Conservation (phyloP, 495 filamentous ascomycete genomes). For the Aspergillus haitiensis region DNA sequence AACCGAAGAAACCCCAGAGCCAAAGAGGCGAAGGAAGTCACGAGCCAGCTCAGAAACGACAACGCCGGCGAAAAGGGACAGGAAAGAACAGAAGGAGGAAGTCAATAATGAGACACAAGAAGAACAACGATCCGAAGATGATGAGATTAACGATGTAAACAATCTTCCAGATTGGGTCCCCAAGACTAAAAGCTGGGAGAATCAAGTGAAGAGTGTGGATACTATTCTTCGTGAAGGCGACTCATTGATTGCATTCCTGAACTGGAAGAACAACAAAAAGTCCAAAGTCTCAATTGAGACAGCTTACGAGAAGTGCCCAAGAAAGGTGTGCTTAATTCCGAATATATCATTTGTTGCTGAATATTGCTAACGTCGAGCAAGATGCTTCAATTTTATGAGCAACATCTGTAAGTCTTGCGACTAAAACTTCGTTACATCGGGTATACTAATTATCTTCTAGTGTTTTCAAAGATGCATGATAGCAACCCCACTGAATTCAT, state of each 20-base stretch:
- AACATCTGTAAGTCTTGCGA: slow-evolving; percentile 40
- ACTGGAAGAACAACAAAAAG: slow-evolving; percentile 55
- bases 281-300: slow-evolving; percentile 38
- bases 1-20: slow-evolving; percentile 19
- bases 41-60: slow-evolving; percentile 24
- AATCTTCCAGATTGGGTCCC: slow-evolving; percentile 44
- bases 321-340: slow-evolving; percentile 28
- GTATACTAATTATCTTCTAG: slow-evolving; percentile 30
- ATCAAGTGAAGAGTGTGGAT: slow-evolving; percentile 53
- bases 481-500: background rate
- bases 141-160: slow-evolving; percentile 12
- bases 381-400: slow-evolving; percentile 52
- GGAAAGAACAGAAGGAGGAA: slow-evolving; percentile 21
- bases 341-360: background rate
- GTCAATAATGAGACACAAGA: background rate
- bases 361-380: slow-evolving; percentile 25
- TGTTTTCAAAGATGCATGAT: slow-evolving; percentile 39
- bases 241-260: slow-evolving; percentile 50
- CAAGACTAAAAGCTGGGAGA: slow-evolving; percentile 58
- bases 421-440: background rate
- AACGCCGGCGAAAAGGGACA: slow-evolving; percentile 15
- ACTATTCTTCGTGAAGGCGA: slow-evolving; percentile 55
- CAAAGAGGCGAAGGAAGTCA: slow-evolving; percentile 28
- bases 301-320: slow-evolving; percentile 46
- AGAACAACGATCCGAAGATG: slow-evolving; percentile 14